A percentile compares a stretch with the other conserved stretches of the same genome.
Evolutionary conservation across 164 flowering plant species (phyloP).

Genomic region (Liriodendron chinense): DNA sequence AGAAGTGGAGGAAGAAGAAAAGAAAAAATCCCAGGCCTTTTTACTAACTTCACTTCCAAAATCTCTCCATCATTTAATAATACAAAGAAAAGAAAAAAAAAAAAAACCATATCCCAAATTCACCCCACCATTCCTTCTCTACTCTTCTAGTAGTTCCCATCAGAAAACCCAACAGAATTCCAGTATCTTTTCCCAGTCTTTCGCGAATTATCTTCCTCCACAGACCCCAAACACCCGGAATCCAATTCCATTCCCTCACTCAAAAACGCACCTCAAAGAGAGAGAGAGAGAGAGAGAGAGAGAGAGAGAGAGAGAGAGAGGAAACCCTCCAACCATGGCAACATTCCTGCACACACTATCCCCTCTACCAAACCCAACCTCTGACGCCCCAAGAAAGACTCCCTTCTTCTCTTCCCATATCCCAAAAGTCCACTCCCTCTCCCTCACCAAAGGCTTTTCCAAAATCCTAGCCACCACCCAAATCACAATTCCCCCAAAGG

Average conservation of each 20-base stretch:
- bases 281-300: background rate
- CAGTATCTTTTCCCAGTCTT: no score
- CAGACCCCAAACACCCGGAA: background rate
- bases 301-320: background rate
- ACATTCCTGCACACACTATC: conserved; percentile 39
- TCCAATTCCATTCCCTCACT: background rate
- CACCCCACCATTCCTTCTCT: no score
- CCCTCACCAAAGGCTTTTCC: conserved; percentile 47
- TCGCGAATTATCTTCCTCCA: background rate
- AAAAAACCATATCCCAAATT: no score
- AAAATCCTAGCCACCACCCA: conserved; percentile 58
- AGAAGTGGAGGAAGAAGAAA: no score
- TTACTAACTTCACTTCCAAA: no score
- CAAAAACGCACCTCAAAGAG: background rate
- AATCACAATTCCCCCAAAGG: conserved; percentile 48
- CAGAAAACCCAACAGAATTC: no score
- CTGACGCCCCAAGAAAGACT: conserved; percentile 31
- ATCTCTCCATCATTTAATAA: no score
- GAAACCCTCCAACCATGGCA: conserved; percentile 28
- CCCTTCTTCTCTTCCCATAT: conserved; percentile 42
- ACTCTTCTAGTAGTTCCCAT: no score
- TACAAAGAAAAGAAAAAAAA: no score
- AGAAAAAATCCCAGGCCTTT: no score
- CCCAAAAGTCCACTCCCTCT: conserved; percentile 41
- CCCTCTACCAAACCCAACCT: conserved; percentile 35